Evolutionary conservation across 352 stramenopile species (phyloP), one percentile per base, ranked within the genome.

Genomic region (Aphanomyces cochlioides): DNA sequence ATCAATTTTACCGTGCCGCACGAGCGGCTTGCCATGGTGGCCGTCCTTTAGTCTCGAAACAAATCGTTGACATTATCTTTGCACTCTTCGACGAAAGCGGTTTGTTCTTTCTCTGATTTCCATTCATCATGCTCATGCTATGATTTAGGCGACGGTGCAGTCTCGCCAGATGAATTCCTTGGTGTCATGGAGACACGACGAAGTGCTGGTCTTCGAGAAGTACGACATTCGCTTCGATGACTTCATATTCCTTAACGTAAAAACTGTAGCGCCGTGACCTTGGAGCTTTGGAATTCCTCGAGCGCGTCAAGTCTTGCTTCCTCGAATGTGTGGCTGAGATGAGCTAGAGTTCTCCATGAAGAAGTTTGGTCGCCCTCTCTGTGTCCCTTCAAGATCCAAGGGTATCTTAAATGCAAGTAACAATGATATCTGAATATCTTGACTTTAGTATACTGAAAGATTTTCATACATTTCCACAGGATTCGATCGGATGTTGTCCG

Each of bases 11-110:
- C 12, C 85, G 87, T 7, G 87, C 84, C 15, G 88, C 81, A 28
- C 82, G 81, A 13, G 87, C 87, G 34, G 85, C 83, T 48, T 71
- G 90, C 38, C 77, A 77, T 58, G 79, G 78, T 39, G 80, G 79
- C 60, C 89, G 71, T 78, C n/a, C 78, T 54, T 58, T 87, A 3
- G 75, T 95, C 38, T 92, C 88, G 19, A 78, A 84, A 43, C 72
- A 93, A 47, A 87, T 93, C 72, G 85, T 95, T 66, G 88, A 95
- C 58, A 91, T 95, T 56, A 72, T 95, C 1, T 95, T 95, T 58
- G 77, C 81, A 6, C 77, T 95, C 7, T 95, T 95, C 61, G 88
- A 95, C 64, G 59, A 84, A 5, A 78, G 93, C 63, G 85, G 87
- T 95, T 59, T 8, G 77, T 75, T 19, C 50, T 53, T 47, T 60